Evolutionary conservation across 83 land plant genomes (phyloP).

Genomic region (Picea engelmannii): DNA sequence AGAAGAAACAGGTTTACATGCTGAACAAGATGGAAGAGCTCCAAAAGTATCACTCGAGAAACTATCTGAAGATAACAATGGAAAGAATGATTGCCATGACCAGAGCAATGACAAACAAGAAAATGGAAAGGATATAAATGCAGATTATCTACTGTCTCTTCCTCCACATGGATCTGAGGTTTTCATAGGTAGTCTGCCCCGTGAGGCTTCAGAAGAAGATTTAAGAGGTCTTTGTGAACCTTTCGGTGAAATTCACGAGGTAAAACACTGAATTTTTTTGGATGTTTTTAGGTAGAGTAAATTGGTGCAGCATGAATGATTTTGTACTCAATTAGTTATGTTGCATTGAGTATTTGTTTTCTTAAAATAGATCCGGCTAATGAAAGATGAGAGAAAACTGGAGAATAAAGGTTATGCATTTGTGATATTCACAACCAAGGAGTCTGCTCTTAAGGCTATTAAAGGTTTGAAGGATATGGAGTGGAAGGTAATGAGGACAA

Average conservation of each 20-base stretch:
- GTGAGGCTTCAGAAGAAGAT: slow-evolving; percentile 71
- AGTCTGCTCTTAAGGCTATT: slow-evolving; percentile 81
- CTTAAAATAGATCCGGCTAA: slow-evolving; percentile 67
- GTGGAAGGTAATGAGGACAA: slow-evolving; percentile 72
- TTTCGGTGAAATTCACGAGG: slow-evolving; percentile 86
- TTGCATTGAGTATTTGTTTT: neutral
- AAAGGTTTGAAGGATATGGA: slow-evolving; percentile 67
- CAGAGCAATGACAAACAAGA: slow-evolving; percentile 23
- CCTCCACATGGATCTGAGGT: slow-evolving; percentile 97
- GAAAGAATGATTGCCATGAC: slow-evolving; percentile 28
- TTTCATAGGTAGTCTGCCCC: slow-evolving; percentile 82
- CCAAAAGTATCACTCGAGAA: neutral
- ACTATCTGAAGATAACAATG: slow-evolving; percentile 12
- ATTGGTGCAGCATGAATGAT: neutral
- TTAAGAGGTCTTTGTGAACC: slow-evolving; percentile 68
- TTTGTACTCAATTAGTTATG: neutral
- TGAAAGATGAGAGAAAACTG: slow-evolving; percentile 76
- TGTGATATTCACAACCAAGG: slow-evolving; percentile 75
- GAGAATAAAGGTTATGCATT: slow-evolving; percentile 95
- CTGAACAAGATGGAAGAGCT: slow-evolving; percentile 26
- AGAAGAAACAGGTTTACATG: slow-evolving; percentile 44
- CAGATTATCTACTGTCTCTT: slow-evolving; percentile 74
- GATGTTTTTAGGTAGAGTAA: neutral
- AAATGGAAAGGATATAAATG: slow-evolving; percentile 45
- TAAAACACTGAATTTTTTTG: slow-evolving; percentile 15